A percentile compares a stretch with the other conserved stretches of the same genome.
These are phyloP conservation scores for Micromonas pusilla DNA, from an alignment of 139 green algal genomes.

Conservation along the genomic window DNA sequence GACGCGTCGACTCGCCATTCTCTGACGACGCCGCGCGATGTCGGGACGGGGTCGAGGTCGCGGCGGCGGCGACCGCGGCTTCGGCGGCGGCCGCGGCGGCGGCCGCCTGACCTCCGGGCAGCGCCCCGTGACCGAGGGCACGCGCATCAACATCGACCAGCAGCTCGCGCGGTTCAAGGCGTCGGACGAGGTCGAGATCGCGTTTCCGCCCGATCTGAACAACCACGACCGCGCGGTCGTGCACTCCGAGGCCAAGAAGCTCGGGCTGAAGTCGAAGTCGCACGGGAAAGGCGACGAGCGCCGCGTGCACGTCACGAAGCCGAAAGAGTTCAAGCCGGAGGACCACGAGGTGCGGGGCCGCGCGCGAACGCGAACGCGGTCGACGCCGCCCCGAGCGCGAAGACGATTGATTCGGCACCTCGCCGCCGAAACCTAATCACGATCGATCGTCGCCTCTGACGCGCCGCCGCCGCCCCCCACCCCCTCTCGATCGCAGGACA, in stretches of 20 bases:
- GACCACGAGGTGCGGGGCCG: neutral
- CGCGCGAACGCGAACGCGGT: no score
- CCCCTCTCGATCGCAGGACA: no score
- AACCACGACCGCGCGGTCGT: conserved; percentile 17
- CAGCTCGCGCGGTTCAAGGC: neutral
- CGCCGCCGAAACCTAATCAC: no score
- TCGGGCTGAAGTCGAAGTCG: conserved; percentile 21
- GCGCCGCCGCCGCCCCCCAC: no score
- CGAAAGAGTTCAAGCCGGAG: neutral
- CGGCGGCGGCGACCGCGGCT: no score
- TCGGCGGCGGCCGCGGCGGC: no score
- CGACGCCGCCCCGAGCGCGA: no score
- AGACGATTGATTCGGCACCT: no score
- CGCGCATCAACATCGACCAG: conserved; percentile 12
- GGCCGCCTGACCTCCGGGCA: neutral
- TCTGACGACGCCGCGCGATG: no score
- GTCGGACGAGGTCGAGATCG: neutral
- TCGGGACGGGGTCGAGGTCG: neutral
- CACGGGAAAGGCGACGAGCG: conserved; percentile 19
- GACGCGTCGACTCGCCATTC: no score
- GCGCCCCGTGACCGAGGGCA: conserved; percentile 3
- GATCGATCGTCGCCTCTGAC: no score
- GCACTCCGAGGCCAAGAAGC: conserved; percentile 24
- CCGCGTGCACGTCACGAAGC: conserved; percentile 22
- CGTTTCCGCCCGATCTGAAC: neutral